A percentile compares a stretch with the other conserved stretches of the same genome.
These are phyloP conservation scores for Zygosaccharomyces sapae DNA, from an alignment of 1,139 yeast species.

Conservation along the genomic window DNA sequence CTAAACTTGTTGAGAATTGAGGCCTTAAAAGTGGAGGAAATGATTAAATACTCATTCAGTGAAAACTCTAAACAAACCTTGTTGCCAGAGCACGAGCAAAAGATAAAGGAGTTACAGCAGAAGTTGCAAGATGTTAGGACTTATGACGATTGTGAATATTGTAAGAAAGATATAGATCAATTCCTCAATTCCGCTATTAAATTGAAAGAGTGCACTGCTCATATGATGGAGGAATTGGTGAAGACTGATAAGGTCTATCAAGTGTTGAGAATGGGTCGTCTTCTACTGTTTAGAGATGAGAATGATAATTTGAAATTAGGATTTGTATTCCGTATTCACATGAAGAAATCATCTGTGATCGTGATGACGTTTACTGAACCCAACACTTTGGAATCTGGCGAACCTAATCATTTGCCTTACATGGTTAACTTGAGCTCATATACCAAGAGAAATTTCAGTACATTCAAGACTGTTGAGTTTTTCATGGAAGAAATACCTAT, in stretches of 20 bases:
- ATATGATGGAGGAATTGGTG: conserved; percentile 47
- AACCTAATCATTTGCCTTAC: conserved; percentile 48
- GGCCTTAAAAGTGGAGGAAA: conserved; percentile 91
- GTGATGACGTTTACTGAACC: conserved; percentile 33
- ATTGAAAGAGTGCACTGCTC: conserved; percentile 44
- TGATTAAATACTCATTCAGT: conserved; percentile 93
- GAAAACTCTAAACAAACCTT: conserved; percentile 85
- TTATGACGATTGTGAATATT: conserved; percentile 41
- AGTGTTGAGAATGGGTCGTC: conserved; percentile 53
- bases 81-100: conserved; percentile 78
- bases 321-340: conserved; percentile 46
- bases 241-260: conserved; percentile 46
- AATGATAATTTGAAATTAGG: conserved; percentile 48
- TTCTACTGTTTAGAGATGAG: conserved; percentile 55
- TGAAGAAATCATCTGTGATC: conserved; percentile 36
- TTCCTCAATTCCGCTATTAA: conserved; percentile 46
- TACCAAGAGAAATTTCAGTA: conserved; percentile 33
- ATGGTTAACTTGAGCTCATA: conserved; percentile 42
- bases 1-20: conserved; percentile 85
- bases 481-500: conserved; percentile 45
- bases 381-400: conserved; percentile 27
- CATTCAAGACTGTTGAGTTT: conserved; percentile 38
- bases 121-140: conserved; percentile 43
- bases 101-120: conserved; percentile 51
- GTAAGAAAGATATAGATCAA: conserved; percentile 42